Conservation (phyloP, 306 rosid species). For the Datisca glomerata region DNA sequence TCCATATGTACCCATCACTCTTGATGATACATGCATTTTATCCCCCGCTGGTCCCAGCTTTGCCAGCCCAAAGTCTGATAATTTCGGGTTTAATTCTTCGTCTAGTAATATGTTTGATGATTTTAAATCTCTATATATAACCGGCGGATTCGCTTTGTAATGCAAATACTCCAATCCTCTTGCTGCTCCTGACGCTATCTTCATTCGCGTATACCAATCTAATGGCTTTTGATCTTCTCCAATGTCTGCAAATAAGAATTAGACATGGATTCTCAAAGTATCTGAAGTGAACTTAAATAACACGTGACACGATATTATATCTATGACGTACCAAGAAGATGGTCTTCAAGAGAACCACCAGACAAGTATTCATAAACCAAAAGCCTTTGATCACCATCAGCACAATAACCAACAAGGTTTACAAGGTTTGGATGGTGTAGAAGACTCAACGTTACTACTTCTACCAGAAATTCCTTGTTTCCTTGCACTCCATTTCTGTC, state of each 20-base stretch:
- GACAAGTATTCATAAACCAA: slow-evolving; percentile 69
- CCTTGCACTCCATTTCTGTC: slow-evolving; percentile 72
- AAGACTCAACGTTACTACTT: slow-evolving; percentile 51
- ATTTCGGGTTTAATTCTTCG: slow-evolving; percentile 43
- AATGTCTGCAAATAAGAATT: slow-evolving; percentile 22
- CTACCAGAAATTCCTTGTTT: slow-evolving; percentile 59
- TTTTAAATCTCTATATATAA: slow-evolving; percentile 61
- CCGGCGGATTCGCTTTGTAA: slow-evolving; percentile 59
- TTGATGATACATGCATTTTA: slow-evolving; percentile 38
- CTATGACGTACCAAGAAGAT: slow-evolving; percentile 40
- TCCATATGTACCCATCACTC: slow-evolving; percentile 78
- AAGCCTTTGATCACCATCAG: slow-evolving; percentile 93
- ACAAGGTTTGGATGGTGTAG: slow-evolving; percentile 64
- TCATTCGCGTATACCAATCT: slow-evolving; percentile 67
- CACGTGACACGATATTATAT: neutral
- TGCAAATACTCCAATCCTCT: slow-evolving; percentile 83
- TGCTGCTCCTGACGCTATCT: slow-evolving; percentile 55
- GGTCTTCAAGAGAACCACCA: slow-evolving; percentile 44
- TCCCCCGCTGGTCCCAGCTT: slow-evolving; percentile 48
- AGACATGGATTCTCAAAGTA: neutral
- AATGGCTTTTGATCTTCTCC: slow-evolving; percentile 26
- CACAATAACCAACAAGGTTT: slow-evolving; percentile 74
- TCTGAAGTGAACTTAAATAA: too few relatives aligned
- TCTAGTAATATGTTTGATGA: slow-evolving; percentile 65
- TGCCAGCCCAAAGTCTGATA: slow-evolving; percentile 69